A percentile compares a stretch with the other conserved stretches of the same genome.
Conservation (phyloP, 1,284 basidiomycete genomes). For the Coriolopsis trogii region DNA sequence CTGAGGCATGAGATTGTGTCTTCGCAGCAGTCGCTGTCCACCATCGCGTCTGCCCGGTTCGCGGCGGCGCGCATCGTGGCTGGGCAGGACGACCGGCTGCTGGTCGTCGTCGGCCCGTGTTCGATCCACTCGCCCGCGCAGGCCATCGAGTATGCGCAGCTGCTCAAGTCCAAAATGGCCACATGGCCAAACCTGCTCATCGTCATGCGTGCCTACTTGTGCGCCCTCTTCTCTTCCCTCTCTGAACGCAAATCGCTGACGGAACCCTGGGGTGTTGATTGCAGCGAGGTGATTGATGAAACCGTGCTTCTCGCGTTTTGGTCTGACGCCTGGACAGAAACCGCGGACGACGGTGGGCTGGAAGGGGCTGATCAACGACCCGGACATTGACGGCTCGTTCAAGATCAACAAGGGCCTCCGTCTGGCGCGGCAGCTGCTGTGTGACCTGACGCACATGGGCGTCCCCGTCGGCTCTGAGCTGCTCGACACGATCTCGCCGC, state of each 20-base stretch:
- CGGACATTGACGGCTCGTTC: constrained; percentile 92
- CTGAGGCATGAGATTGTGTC: constrained; percentile 84
- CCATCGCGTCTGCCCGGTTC: constrained; percentile 81
- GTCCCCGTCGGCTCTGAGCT: constrained; percentile 95
- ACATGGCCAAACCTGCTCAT: constrained; percentile 82
- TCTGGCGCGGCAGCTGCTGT: constrained; percentile 85
- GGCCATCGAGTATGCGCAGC: constrained; percentile 87
- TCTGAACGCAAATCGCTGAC: constrained; percentile 15
- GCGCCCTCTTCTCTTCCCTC: constrained; percentile 31
- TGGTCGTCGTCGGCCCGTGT: constrained; percentile 95
- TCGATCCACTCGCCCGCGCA: constrained; percentile 92
- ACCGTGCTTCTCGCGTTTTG: neutral
- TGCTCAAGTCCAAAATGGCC: constrained; percentile 73
- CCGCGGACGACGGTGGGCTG: constrained; percentile 87
- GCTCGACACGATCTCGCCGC: constrained; percentile 91
- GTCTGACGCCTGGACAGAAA: constrained; percentile 50
- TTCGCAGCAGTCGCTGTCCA: constrained; percentile 58
- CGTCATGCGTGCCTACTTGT: constrained; percentile 98
- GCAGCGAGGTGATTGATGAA: constrained; percentile 49
- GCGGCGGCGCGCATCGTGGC: constrained; percentile 78
- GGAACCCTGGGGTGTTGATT: too few species aligned
- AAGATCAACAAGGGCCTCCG: constrained; percentile 96
- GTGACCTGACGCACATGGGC: constrained; percentile 87
- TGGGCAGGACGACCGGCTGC: constrained; percentile 82
- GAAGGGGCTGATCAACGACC: constrained; percentile 92